A percentile compares a stretch with the other conserved stretches of the same genome.
These are phyloP conservation scores for Echinosophora koreensis DNA, from an alignment of 306 rosid genomes.

Conservation along the genomic window DNA sequence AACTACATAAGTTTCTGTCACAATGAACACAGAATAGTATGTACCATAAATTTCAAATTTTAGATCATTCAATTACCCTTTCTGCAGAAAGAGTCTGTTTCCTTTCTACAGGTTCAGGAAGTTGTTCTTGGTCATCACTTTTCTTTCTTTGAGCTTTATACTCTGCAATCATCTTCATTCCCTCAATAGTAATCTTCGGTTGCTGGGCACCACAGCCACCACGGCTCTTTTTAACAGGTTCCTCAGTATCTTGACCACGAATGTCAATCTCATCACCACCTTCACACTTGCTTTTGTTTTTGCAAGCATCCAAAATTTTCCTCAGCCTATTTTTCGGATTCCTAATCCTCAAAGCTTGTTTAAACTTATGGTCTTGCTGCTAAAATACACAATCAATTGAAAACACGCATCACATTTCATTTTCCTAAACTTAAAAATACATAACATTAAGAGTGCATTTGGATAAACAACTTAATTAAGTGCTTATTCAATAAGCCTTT, in stretches of 20 bases:
- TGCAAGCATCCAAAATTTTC: constrained; percentile 92
- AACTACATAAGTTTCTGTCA: constrained; percentile 29
- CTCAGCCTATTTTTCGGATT: constrained; percentile 83
- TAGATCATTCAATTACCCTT: constrained; percentile 63
- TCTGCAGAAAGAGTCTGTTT: constrained; percentile 94
- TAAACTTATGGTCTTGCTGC: constrained; percentile 92
- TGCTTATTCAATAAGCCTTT: no score
- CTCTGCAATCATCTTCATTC: constrained; percentile 92
- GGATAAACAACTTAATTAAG: no score
- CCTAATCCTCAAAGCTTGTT: constrained; percentile 85
- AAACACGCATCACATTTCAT: constrained; percentile 13
- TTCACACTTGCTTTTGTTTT: constrained; percentile 90
- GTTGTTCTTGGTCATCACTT: constrained; percentile 93
- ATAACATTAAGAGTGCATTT: no score
- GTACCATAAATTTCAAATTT: constrained; percentile 36
- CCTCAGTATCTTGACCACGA: constrained; percentile 71
- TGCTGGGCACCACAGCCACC: constrained; percentile 99
- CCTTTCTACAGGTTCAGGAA: constrained; percentile 98
- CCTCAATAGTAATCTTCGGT: constrained; percentile 90
- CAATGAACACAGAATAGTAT: constrained; percentile 26
- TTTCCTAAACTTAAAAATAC: neutral
- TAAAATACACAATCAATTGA: constrained; percentile 22
- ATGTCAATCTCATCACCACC: constrained; percentile 97
- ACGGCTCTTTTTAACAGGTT: constrained; percentile 81
- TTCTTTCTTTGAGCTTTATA: constrained; percentile 94